phyloP scores from a whole-genome alignment of 306 rosid species.

The Prunus davidiana region DNA sequence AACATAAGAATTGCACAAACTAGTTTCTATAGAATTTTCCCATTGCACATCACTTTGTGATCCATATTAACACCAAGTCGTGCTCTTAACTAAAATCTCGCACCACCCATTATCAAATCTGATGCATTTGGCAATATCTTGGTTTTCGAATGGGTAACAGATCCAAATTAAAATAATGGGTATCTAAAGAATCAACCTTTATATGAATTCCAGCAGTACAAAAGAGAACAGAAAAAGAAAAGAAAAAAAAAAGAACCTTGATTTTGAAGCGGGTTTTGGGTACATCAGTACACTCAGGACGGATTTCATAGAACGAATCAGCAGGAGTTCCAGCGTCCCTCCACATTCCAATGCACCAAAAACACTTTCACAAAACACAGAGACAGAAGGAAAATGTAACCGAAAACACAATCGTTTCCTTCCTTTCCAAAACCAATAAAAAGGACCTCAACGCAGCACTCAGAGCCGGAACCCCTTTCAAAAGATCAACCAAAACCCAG shows the following conservation, averaged over 20 bases:
- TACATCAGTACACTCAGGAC: slow-evolving; percentile 92
- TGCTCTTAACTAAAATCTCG: slow-evolving; percentile 2
- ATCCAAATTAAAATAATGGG: slow-evolving; percentile 16
- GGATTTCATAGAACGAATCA: slow-evolving; percentile 87
- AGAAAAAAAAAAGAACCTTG: slow-evolving; percentile 44
- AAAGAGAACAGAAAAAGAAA: background rate
- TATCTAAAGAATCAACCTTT: background rate
- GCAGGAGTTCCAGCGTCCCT: slow-evolving; percentile 75
- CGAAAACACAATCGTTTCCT: background rate
- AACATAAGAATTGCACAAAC: background rate
- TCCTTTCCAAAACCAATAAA: slow-evolving; percentile 7
- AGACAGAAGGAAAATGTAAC: too few relatives aligned
- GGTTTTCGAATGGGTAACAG: background rate
- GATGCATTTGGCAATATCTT: background rate
- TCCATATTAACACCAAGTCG: background rate
- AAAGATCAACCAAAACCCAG: slow-evolving; percentile 35
- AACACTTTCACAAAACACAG: slow-evolving; percentile 3
- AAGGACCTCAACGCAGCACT: slow-evolving; percentile 12
- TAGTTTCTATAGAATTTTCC: background rate
- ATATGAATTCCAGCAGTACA: background rate
- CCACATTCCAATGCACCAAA: slow-evolving; percentile 72
- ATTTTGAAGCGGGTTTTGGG: slow-evolving; percentile 84
- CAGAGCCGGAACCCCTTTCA: slow-evolving; percentile 41
- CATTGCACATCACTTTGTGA: slow-evolving; percentile 7
- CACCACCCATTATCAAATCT: slow-evolving; percentile 15